These are phyloP conservation scores for Diplogelasinospora grovesii DNA, from an alignment of 495 filamentous ascomycete species.

Conservation along the genomic window DNA sequence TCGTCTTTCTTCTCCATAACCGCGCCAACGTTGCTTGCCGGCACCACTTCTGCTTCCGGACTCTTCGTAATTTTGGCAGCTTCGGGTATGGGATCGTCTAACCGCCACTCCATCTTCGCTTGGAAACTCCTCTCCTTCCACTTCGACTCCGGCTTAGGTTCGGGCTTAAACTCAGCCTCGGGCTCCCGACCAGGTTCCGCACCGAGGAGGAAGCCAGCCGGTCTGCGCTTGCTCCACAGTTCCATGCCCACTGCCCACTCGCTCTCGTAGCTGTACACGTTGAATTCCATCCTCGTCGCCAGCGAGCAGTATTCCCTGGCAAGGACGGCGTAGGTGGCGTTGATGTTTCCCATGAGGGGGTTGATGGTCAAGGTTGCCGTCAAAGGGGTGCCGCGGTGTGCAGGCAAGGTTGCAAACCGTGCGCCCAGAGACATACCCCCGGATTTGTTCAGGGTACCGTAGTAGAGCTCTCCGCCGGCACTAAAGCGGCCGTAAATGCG, in stretches of 20 bases:
- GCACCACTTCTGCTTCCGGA: slow-evolving; percentile 6
- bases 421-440: slow-evolving; percentile 73
- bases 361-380: slow-evolving; percentile 89
- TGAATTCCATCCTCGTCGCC: slow-evolving; percentile 89
- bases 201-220: slow-evolving; percentile 35
- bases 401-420: slow-evolving; percentile 86
- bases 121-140: slow-evolving; percentile 43
- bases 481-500: slow-evolving; percentile 62
- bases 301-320: slow-evolving; percentile 75
- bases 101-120: slow-evolving; percentile 49
- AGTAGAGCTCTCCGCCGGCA: slow-evolving; percentile 89
- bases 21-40: slow-evolving; percentile 2
- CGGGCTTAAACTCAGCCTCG: slow-evolving; percentile 16
- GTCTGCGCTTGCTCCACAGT: slow-evolving; percentile 62
- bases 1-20: slow-evolving; percentile 43
- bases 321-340: slow-evolving; percentile 81
- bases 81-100: slow-evolving; percentile 34
- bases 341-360: slow-evolving; percentile 86
- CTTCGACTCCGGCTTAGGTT: too few relatives aligned
- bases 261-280: slow-evolving; percentile 96
- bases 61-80: background rate
- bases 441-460: slow-evolving; percentile 84
- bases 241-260: slow-evolving; percentile 86
- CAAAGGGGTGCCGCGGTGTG: slow-evolving; percentile 75
- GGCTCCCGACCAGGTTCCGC: slow-evolving; percentile 15